Base-by-base conservation (phyloP, 148 eudicot species). In the Bassia scoparia region DNA sequence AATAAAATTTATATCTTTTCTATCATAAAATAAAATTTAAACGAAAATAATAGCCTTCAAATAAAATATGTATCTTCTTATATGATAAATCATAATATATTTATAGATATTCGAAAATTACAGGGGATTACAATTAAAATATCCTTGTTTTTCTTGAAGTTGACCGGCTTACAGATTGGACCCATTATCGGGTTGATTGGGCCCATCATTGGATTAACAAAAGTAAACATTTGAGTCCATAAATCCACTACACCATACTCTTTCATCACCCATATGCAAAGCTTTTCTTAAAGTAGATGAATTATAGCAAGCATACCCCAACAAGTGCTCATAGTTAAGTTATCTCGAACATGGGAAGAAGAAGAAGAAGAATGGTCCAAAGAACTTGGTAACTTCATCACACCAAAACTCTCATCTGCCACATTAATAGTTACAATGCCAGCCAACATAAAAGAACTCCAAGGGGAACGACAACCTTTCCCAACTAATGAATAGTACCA, bases 211-310 rank as follows among this genome's bases (percentile, higher is more conserved):
- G 70, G 7, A 72, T 63, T 21, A 33, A 21, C 67, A 59, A 72
- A 30, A 44, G 26, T 61, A 2, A 72, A n/a, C 23, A 71, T 30
- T n/a, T 14, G 8, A 60, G 35, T 29, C 64, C 64, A 60, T 5
- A 37, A 60, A 60, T 60, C 64, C 8, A 14, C n/a, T 26, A 2
- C 46, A 41, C 71, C 71, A 29, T 74, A 66, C 53, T 74, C 66
- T 54, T 65, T 67, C 77, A 74, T 74, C 50, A 67, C 61, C 77
- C 77, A 74, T 38, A 74, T 49, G 13, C 12, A 30, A 50, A 26
- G 53, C 4, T 1, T 5, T 37, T 37, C 7, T 11, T 6, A 13
- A 20, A 11, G 21, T 24, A 64, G 23, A 37, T 38, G 60, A 34
- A 72, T 20, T 29, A 72, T 18, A 10, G 58, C 27, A 61, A 61